Evolutionary conservation across 257 asterid genomes (phyloP), one percentile per base, ranked within the genome.

Genomic region (Buddleja alternifolia): DNA sequence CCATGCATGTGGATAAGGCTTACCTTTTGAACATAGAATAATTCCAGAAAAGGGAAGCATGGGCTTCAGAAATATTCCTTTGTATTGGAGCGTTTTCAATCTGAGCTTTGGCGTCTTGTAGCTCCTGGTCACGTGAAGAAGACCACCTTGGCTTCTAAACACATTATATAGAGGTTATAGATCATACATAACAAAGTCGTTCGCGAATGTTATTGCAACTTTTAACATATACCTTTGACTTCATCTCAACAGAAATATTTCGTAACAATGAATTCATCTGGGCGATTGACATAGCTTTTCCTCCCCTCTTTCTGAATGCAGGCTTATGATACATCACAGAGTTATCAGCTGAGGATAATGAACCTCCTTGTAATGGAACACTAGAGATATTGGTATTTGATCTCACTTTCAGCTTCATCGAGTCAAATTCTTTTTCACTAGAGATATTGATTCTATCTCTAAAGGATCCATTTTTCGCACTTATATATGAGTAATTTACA

Each of bases 11-110:
- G 29, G 42, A 44, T 32, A 14, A 29, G 67, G 56, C 42, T n/a
- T 65, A 83, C 89, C 87, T 79, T 62, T 61, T 67, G 74, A 86
- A 86, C 80, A 20, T 83, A 32, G 92, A 86, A 76, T 75, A 76
- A 55, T 86, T 83, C 48, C 92, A 75, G 61, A 86, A 86, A 75
- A 81, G 55, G 17, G 86, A 77, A 48, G 83, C 51, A 64, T 77
- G 78, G 62, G 67, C 71, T 70, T 52, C 58, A 1, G 82, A 77
- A 62, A 75, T 60, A 70, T 77, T 66, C 78, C 80, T 65, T 39
- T 73, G 41, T 7, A 78, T 60, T 1, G 83, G 80, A 73, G 92
- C 82, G 16, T 56, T 81, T 77, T 75, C 74, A 73, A 84, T 81
- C 74, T 77, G 75, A 62, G 64, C 60, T 66, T 75, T 82, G 39